Base-by-base conservation (phyloP, 2,329 filamentous ascomycete genomes). In the Neopestalotiopsis rosae region DNA sequence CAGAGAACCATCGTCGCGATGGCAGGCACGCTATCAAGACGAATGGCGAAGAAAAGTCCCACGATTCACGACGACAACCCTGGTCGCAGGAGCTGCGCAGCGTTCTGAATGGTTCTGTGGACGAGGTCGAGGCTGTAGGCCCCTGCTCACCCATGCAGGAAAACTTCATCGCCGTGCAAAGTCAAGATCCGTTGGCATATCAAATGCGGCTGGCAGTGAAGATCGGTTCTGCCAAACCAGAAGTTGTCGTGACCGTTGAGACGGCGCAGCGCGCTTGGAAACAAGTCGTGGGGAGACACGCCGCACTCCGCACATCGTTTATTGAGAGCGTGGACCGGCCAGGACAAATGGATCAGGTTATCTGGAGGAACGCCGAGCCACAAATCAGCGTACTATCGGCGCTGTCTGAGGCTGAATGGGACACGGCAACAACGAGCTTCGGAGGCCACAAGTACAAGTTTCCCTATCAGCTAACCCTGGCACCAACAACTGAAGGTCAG, bases 121-220 rank as follows among this genome's bases (percentile, higher is more conserved):
- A 42, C 24, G 61, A 63, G 28, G 17, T 63, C n/a, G 7, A 63
- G 20, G 34, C 28, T 30, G 34, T 63, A 28, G 61, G 61, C 10
- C 61, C 61, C n/a, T 63, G 61, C 61, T 63, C 61, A 28, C 61
- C 61, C 61, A 63, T 63, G 61, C 61, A 63, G 61, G 61, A 63
- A 42, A 63, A 63, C 34, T 63, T 63, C 17, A 5, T 63, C 17
- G 61, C 61, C 30, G 28, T 63, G 28, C 61, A 63, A 42, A 38
- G 34, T 9, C 4, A 2, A 14, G 61, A 63, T 34, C 5, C 28
- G 2, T 30, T 10, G 30, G 28, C 61, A 42, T 63, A 63, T 20
- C 61, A 63, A 20, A 28, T 63, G 10, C 61, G 20, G 34, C 10
- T 63, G 5, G 61, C 61, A 17, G 34, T 20, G 61, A 63, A 5